Percentiles rank a stretch among this genome's conserved stretches.
Evolutionary conservation across 345 rosid species (phyloP).

Genomic region (Camelina sativa): DNA sequence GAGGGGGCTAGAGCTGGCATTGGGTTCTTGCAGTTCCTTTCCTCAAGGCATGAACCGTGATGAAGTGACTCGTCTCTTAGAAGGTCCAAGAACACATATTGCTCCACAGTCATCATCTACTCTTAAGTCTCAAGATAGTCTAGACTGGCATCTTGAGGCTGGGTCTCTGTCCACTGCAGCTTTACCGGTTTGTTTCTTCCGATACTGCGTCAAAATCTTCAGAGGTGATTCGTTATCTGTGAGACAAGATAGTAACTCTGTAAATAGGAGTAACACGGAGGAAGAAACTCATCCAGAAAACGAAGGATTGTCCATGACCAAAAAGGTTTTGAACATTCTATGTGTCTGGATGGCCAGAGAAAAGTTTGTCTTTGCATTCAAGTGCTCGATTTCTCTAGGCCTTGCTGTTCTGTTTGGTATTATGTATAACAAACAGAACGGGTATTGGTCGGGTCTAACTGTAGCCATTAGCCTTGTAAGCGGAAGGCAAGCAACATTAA

Average conservation of each 20-base stretch:
- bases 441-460: slow-evolving; percentile 80
- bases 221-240: slow-evolving; percentile 43
- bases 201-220: slow-evolving; percentile 60
- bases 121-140: slow-evolving; percentile 42
- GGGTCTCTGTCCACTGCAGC: slow-evolving; percentile 44
- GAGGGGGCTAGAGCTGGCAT: slow-evolving; percentile 60
- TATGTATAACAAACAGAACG: slow-evolving; percentile 55
- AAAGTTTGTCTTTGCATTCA: slow-evolving; percentile 54
- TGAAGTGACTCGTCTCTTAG: slow-evolving; percentile 43
- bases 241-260: slow-evolving; percentile 16
- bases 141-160: slow-evolving; percentile 35
- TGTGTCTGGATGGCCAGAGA: slow-evolving; percentile 41
- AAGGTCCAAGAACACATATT: slow-evolving; percentile 40
- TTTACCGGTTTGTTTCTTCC: slow-evolving; percentile 58
- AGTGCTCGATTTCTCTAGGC: slow-evolving; percentile 67
- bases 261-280: neutral
- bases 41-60: slow-evolving; percentile 52
- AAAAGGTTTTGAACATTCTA: slow-evolving; percentile 35
- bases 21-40: slow-evolving; percentile 54
- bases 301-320: slow-evolving; percentile 6
- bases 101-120: slow-evolving; percentile 43
- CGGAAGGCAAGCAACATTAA: slow-evolving; percentile 62
- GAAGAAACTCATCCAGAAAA: slow-evolving; percentile 24
- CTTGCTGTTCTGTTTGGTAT: slow-evolving; percentile 67
- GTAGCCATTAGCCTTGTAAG: slow-evolving; percentile 67